A percentile compares a stretch with the other conserved stretches of the same genome.
Conservation (phyloP, 352 stramenopile genomes). For the Pythium volutum region DNA sequence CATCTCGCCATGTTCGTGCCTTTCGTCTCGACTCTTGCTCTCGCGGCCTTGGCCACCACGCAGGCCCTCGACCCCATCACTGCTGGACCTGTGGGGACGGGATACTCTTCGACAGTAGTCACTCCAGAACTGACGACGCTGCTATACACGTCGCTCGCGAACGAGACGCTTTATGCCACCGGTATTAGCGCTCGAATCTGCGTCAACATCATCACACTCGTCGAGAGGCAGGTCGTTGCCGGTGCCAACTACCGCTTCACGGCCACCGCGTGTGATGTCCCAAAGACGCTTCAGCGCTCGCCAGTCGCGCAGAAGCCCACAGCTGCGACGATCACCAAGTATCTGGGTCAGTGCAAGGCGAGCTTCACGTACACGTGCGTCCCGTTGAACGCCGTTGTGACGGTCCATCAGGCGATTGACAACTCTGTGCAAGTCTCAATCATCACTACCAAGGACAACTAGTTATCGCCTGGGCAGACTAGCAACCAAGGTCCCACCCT, state of each 20-base stretch:
- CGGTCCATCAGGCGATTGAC: conserved; percentile 23
- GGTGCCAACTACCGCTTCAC: conserved; percentile 33
- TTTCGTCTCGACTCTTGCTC: background rate
- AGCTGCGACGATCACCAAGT: background rate
- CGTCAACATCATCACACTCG: conserved; percentile 8
- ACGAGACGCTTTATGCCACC: conserved; percentile 9
- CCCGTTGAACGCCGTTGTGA: conserved; percentile 14
- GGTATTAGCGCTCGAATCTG: conserved; percentile 20
- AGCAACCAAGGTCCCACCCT: too few species aligned
- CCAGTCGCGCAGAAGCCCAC: background rate
- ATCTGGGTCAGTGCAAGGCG: conserved; percentile 10
- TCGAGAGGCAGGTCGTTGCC: conserved; percentile 28
- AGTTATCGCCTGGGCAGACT: too few species aligned
- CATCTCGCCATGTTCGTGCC: background rate
- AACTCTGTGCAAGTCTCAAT: conserved; percentile 19
- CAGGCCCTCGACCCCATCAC: background rate
- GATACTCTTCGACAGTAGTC: conserved; percentile 1
- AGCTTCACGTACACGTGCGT: conserved; percentile 4
- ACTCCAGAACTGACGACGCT: conserved; percentile 9
- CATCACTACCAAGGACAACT: background rate
- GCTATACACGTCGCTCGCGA: conserved; percentile 7
- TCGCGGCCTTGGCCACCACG: background rate
- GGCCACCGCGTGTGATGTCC: conserved; percentile 23
- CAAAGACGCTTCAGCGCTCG: conserved; percentile 1
- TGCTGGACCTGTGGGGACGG: background rate